phyloP scores from a whole-genome alignment of 352 stramenopile genomes.

The Phytophthora quininea region DNA sequence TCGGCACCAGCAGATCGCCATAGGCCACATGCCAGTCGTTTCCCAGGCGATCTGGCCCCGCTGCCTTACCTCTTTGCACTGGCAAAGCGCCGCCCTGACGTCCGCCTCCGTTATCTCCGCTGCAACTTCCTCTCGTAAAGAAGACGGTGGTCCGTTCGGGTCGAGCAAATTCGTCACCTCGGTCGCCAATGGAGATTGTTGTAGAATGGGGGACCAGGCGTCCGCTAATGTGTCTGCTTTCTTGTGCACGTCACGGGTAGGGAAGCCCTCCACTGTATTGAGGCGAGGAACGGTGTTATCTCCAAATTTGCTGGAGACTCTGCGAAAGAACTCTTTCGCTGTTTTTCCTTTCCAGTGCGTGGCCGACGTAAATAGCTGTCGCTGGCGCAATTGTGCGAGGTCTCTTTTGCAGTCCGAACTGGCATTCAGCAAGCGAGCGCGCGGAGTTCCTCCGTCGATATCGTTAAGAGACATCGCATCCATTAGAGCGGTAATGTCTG shows the following conservation, averaged over 20 bases:
- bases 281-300: background rate
- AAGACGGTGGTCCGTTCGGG: background rate
- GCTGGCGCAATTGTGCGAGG: background rate
- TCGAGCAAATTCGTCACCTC: background rate
- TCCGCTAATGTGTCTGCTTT: background rate
- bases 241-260: background rate
- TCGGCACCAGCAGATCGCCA: background rate
- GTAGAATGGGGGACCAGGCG: background rate
- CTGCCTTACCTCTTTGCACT: constrained; percentile 5
- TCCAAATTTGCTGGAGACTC: background rate
- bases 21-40: background rate
- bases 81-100: background rate
- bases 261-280: background rate
- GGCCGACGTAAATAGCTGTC: background rate
- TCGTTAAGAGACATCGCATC: background rate
- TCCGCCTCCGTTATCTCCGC: background rate
- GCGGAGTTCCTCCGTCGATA: background rate
- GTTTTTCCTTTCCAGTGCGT: background rate
- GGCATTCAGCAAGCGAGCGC: background rate
- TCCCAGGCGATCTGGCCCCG: background rate
- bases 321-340: background rate
- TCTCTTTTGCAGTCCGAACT: background rate
- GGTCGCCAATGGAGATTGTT: background rate
- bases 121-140: background rate
- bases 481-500: background rate